These are phyloP conservation scores for Maudiozyma serrabonitensis DNA, from an alignment of 805 yeast genomes.

Conservation along the genomic window DNA sequence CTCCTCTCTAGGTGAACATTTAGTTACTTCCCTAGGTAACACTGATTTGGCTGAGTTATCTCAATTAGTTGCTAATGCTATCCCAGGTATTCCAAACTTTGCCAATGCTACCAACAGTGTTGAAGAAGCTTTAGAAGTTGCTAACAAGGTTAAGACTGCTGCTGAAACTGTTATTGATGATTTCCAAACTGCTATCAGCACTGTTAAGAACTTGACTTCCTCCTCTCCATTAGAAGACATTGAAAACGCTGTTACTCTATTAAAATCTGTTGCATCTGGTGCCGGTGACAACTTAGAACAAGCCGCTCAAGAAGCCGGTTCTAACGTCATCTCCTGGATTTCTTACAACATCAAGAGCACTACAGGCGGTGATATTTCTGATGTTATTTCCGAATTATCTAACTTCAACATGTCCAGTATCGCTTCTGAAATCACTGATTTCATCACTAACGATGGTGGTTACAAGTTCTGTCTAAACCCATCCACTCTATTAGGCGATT, in stretches of 20 bases:
- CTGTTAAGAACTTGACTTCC: neutral
- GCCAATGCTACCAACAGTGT: neutral
- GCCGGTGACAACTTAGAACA: constrained; percentile 1
- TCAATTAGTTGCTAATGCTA: neutral
- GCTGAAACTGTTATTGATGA: neutral
- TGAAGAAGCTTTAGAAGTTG: neutral
- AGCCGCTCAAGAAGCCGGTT: neutral
- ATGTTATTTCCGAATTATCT: neutral
- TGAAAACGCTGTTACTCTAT: neutral
- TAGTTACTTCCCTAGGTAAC: neutral
- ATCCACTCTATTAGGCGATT: neutral
- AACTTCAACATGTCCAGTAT: neutral
- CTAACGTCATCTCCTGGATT: neutral
- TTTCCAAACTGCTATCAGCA: neutral
- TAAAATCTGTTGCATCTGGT: neutral
- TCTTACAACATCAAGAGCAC: constrained; percentile 1
- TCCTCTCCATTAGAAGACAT: neutral
- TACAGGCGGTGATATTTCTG: neutral
- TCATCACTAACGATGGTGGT: constrained; percentile 1
- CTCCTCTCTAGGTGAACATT: constrained; percentile 2
- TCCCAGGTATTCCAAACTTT: constrained; percentile 2
- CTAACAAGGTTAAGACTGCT: constrained; percentile 1
- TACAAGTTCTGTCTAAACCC: constrained; percentile 2
- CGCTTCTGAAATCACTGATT: neutral
- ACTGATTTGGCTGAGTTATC: neutral